Base-by-base conservation (phyloP, 306 rosid genomes). In the Castanea mollissima region DNA sequence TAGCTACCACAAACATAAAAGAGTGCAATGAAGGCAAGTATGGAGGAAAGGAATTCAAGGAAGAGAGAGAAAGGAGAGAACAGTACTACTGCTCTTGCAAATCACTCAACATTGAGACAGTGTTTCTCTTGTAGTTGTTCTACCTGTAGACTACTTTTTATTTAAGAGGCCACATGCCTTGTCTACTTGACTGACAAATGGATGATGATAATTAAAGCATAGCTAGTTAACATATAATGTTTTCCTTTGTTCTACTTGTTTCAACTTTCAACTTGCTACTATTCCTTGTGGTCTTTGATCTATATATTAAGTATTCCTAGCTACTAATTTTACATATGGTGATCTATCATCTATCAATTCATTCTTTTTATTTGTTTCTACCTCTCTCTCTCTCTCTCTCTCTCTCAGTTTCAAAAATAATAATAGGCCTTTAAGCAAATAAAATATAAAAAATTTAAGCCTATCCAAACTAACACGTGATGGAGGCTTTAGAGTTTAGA, bases 141-240 rank as follows among this genome's bases (percentile, higher is more conserved):
- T 74, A 20, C 58, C 46, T 74, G 38, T 71, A 78, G 76, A 52
- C 59, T 60, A 60, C 60, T 75, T 76, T 85, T 49, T 79, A 76
- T 82, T 86, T 18, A 86, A 78, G 77, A 11, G 80, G 72, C 80
- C 86, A 80, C 86, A 80, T 82, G 85, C 56, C 29, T 18, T 82
- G 80, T 69, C 71, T 69, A 79, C 80, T 60, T 60, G 54, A 15
- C 32, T 21, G 20, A 44, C 11, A 76, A 51, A 76, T 56, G 49
- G 44, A 83, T 38, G 15, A 49, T 38, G 15, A 49, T 38, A 71
- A 79, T 41, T 13, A n/a, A 23, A 71, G 16, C 29, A 16, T 10
- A 75, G 32, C 71, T 16, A 14, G 38, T 19, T 5, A 54, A 2
- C 69, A 10, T 62, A 31, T 62, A 31, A 13, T 27, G 21, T 74